These are phyloP conservation scores for Ambrosia artemisiifolia DNA, from an alignment of 129 eudicot species.

Conservation along the genomic window DNA sequence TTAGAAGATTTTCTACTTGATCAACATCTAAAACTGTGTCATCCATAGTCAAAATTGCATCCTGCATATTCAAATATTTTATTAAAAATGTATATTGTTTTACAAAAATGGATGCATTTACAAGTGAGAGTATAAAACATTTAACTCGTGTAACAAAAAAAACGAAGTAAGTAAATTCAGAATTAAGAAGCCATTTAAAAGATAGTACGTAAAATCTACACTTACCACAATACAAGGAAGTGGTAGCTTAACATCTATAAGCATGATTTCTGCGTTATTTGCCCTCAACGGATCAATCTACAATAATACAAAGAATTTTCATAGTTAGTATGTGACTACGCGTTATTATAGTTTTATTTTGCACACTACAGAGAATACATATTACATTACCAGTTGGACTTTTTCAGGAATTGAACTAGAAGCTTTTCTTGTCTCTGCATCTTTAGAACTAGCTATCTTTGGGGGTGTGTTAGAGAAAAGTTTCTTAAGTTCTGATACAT, in stretches of 20 bases:
- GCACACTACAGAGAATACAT: neutral
- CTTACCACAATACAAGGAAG: conserved; percentile 90
- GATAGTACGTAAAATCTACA: conserved; percentile 3
- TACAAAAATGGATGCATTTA: neutral
- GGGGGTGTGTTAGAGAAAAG: conserved; percentile 70
- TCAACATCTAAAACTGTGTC: conserved; percentile 62
- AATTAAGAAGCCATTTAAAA: conserved; percentile 1
- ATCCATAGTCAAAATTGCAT: conserved; percentile 77
- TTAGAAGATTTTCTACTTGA: conserved; percentile 72
- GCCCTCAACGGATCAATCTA: conserved; percentile 88
- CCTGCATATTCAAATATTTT: conserved; percentile 28
- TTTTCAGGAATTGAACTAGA: conserved; percentile 64
- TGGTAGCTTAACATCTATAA: conserved; percentile 92
- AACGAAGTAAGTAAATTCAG: neutral
- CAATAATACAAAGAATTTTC: neutral
- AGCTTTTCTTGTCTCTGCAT: conserved; percentile 62
- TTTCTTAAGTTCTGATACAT: conserved; percentile 78
- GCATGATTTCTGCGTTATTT: conserved; percentile 92
- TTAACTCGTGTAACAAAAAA: neutral
- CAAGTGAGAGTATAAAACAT: neutral
- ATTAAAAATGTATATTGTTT: neutral
- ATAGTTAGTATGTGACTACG: neutral
- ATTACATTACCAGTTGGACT: conserved; percentile 68
- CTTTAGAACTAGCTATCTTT: conserved; percentile 49
- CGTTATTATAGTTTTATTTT: neutral